Evolutionary conservation across 441 rosid genomes (phyloP), one percentile per base, ranked within the genome.

Genomic region (Macaranga tanarius): DNA sequence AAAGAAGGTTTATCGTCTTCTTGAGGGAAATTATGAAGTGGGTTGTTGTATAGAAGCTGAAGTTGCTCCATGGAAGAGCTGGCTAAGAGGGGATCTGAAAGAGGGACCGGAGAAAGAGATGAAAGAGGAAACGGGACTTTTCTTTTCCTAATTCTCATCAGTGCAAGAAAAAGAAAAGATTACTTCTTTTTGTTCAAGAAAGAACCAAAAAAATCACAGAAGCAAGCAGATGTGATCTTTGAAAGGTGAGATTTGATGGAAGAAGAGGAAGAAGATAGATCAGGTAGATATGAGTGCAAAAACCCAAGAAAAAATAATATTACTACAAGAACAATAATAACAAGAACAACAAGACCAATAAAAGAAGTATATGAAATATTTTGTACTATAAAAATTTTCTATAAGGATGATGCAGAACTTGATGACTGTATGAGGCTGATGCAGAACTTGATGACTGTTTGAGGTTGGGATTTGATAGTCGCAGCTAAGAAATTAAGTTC

Each of bases 61-160:
- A 83, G 91, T 86, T 83, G 89, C 87, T 84, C 86, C 82, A 80
- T 67, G 44, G 87, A 63, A 58, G 74, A 80, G n/a, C 38, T 19
- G 87, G 74, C 79, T 45, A 70, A 79, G 84, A 79, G 82, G 91
- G 87, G 95, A 92, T 90, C 96, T 87, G 95, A 87, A 58, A 88
- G 75, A 69, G 92, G 91, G 11, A 86, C 82, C 20, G 96, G 93
- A 44, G 89, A 84, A 6, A 90, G 87, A 65, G 96, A 85, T 6
- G 96, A 88, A 22, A 92, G 84, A 40, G 98, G 88, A 23, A 89
- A 83, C 38, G 90, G 90, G 7, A 74, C 87, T 77, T 84, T 85
- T 76, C 99, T 84, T 76, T 92, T 92, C 73, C 99, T 89, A 91
- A 92, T 92, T 89, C 99, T 94, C 97, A 94, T 94, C 78, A 80